Percentiles rank a stretch among this genome's conserved stretches.
Conservation (phyloP, 192 early-diverging fungal species). For the Chytriomyces confervae region DNA sequence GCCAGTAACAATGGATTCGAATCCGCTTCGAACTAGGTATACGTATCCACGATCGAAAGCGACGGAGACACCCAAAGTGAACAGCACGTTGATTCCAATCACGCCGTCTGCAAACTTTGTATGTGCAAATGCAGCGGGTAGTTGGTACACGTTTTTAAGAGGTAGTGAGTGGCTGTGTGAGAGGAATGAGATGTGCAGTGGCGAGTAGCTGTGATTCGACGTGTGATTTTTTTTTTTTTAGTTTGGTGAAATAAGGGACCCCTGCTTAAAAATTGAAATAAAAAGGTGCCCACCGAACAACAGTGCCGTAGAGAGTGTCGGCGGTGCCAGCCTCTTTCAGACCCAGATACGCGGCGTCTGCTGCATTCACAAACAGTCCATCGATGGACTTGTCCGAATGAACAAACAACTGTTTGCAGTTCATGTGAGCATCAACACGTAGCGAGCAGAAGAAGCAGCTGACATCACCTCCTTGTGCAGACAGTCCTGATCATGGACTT, state of each 20-base stretch:
- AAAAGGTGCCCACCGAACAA: slow-evolving; percentile 14
- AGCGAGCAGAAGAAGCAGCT: neutral
- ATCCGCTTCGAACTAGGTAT: slow-evolving; percentile 18
- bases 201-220: neutral
- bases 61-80: slow-evolving; percentile 17
- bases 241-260: no score
- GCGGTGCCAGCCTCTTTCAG: slow-evolving; percentile 11
- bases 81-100: slow-evolving; percentile 19
- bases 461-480: slow-evolving; percentile 9
- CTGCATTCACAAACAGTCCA: slow-evolving; percentile 8
- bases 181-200: slow-evolving; percentile 33
- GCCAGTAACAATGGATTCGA: slow-evolving; percentile 2
- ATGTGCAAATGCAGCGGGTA: slow-evolving; percentile 7
- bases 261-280: neutral
- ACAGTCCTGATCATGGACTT: slow-evolving; percentile 17
- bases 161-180: slow-evolving; percentile 20
- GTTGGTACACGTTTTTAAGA: slow-evolving; percentile 12
- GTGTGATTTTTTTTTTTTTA: no score
- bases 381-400: slow-evolving; percentile 32
- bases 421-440: neutral
- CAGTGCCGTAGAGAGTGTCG: slow-evolving; percentile 15
- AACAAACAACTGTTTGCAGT: slow-evolving; percentile 3
- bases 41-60: slow-evolving; percentile 27
- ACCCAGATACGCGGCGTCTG: slow-evolving; percentile 8
- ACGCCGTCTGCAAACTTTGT: slow-evolving; percentile 16